Evolutionary conservation across 1,284 basidiomycete genomes (phyloP), one percentile per base, ranked within the genome.

Genomic region (Pyrrhoderma lamaoense): DNA sequence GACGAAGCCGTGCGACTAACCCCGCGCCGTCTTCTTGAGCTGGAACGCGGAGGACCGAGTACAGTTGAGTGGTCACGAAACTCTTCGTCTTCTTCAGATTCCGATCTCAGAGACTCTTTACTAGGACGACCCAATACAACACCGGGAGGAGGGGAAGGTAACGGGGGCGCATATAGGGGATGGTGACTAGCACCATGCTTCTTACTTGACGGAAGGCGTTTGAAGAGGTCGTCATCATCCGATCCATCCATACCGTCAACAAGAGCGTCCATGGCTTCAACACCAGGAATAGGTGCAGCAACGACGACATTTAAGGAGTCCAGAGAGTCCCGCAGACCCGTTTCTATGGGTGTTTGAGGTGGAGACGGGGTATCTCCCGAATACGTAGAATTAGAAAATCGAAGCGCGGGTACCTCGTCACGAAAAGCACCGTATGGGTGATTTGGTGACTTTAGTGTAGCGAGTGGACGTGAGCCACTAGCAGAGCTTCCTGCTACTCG

Each of bases 221-320:
- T 67, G 57, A 77, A 68, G 55, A 80, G 73, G 49, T 82, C 79
- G 56, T 73, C 77, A 66, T 55, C 62, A 42, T 63, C 65, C 25
- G 67, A 64, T 42, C 79, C 80, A 60, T 89, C 89, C 84, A 92
- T 89, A 9, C 82, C 83, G 58, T 89, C 88, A 13, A 90, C 88
- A 50, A 92, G 67, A 13, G 87, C 86, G 62, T 92, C 89, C 82
- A 91, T 85, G 8, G 79, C 79, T 66, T 89, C 86, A 13, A 91
- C 86, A 7, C 85, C 85, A 3, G 85, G 64, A 7, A 85, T 69
- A 8, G 86, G 85, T 19, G 86, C 85, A 35, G 85, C 77, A 13
- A 90, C 85, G 36, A 87, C 65, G n/a, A 82, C 80, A 16, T 81
- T 74, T 54, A 83, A 79, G 44, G 72, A 62, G 39, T 76, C 72